Percentiles rank a stretch among this genome's conserved stretches.
Evolutionary conservation across 140 eudicot species (phyloP).

Genomic region (Senecio squalidus): DNA sequence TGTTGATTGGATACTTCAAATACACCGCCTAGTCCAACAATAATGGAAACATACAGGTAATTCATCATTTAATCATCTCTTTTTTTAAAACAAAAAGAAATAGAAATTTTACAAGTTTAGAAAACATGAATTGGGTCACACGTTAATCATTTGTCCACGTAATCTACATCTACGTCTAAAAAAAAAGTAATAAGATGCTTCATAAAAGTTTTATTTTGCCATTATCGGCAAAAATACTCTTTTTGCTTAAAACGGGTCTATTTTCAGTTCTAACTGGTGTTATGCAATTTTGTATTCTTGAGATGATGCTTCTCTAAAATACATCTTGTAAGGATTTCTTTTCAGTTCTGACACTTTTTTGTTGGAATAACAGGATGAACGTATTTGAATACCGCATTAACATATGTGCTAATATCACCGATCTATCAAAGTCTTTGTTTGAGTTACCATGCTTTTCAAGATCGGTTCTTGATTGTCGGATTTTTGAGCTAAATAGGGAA

Average conservation of each 20-base stretch:
- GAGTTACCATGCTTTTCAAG: background rate
- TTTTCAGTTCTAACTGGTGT: too few relatives aligned
- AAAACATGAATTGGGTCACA: background rate
- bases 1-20: slow-evolving; percentile 66
- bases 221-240: too few relatives aligned
- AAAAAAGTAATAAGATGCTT: too few relatives aligned
- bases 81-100: background rate
- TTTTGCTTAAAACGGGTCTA: background rate
- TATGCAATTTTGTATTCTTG: background rate
- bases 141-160: too few relatives aligned
- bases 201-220: too few relatives aligned
- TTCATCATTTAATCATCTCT: background rate
- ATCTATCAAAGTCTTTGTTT: background rate
- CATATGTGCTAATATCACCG: background rate
- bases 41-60: slow-evolving; percentile 46
- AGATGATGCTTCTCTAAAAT: background rate
- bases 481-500: slow-evolving; percentile 12
- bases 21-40: slow-evolving; percentile 73
- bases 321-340: too few relatives aligned
- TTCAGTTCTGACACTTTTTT: slow-evolving; percentile 1
- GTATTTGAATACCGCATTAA: background rate
- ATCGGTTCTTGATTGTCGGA: background rate
- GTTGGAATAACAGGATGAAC: background rate
- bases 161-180: too few relatives aligned
- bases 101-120: background rate